Evolutionary conservation across 495 filamentous ascomycete genomes (phyloP), one percentile per base, ranked within the genome.

Genomic region (Opeltia flavorubescens): DNA sequence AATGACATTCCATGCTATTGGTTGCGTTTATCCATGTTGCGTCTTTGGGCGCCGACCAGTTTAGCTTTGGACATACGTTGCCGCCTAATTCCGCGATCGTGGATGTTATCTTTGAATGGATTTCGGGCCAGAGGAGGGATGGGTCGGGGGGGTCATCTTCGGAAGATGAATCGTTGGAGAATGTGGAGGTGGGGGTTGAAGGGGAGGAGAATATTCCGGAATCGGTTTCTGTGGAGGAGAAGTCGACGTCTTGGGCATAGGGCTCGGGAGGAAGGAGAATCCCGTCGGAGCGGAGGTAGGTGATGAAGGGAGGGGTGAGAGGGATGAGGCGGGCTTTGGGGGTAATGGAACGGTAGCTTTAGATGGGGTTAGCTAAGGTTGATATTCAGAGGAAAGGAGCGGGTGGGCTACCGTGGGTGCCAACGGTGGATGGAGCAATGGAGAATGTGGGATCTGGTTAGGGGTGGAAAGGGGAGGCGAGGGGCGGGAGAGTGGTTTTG

Each of bases 41-140:
- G 59, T 99, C 91, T 61, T 95, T 95, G 0, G 91, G 91, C 3
- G 84, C 77, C 25, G 88, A 94, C 91, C 91, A 99, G 69, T 96
- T 95, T 21, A 99, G 69, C 57, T 99, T 99, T 2, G 93, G 93
- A 0, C 78, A 76, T 0, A 88, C 88, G 27, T 76, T 77, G 48
- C 91, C 89, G 27, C 83, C 86, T 0, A 95, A 72, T 47, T 84
- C 77, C 3, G 71, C 56, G 52, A 99, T 95, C 4, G 77, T 81
- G 13, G 69, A 60, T 62, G 80, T 82, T 58, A 99, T 82, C 41
- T 74, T 60, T 30, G 74, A 59, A 63, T 99, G 93, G 2, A 89
- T 73, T 17, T 84, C 80, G 5, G 71, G 73, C 77, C 80, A 83
- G 26, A 64, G 63, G 18, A 54, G 57, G 1, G 77, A 80, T 0